Percentiles rank a stretch among this genome's conserved stretches.
phyloP scores from a whole-genome alignment of 148 eudicot species.

The Suaeda aralocaspica region DNA sequence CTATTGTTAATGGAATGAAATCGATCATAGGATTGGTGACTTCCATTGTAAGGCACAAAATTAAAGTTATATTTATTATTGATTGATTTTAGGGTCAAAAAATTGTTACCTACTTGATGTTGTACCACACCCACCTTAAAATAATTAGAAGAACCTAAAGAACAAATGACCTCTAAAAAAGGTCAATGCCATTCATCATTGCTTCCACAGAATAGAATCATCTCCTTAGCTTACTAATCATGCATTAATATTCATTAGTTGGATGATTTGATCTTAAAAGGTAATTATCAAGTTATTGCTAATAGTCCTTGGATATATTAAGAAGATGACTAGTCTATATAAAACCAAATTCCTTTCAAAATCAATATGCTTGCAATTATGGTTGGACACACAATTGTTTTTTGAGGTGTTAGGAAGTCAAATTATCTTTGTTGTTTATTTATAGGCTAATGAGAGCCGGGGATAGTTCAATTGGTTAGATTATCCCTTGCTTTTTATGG shows the following conservation, averaged over 20 bases:
- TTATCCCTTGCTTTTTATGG: too few species aligned
- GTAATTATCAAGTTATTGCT: background rate
- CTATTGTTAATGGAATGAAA: too few species aligned
- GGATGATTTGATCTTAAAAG: slow-evolving; percentile 6
- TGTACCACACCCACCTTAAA: slow-evolving; percentile 22
- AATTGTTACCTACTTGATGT: slow-evolving; percentile 23
- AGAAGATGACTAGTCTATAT: background rate
- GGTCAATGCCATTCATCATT: slow-evolving; percentile 27
- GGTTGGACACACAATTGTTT: too few species aligned
- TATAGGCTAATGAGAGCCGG: too few species aligned
- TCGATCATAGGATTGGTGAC: background rate
- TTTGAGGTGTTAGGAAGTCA: background rate
- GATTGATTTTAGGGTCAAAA: slow-evolving; percentile 18
- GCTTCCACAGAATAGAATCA: background rate
- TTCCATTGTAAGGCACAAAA: background rate
- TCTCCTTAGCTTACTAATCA: background rate
- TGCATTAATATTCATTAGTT: slow-evolving; percentile 5
- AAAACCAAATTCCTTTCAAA: background rate
- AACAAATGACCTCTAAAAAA: slow-evolving; percentile 19
- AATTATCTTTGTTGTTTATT: too few species aligned
- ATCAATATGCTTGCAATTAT: background rate
- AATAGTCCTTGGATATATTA: slow-evolving; percentile 3
- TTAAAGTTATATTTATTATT: background rate
- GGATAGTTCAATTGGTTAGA: too few species aligned
- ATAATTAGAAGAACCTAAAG: slow-evolving; percentile 16